Evolutionary conservation across 345 rosid species (phyloP).

Genomic region (Gossypium sturtianum): DNA sequence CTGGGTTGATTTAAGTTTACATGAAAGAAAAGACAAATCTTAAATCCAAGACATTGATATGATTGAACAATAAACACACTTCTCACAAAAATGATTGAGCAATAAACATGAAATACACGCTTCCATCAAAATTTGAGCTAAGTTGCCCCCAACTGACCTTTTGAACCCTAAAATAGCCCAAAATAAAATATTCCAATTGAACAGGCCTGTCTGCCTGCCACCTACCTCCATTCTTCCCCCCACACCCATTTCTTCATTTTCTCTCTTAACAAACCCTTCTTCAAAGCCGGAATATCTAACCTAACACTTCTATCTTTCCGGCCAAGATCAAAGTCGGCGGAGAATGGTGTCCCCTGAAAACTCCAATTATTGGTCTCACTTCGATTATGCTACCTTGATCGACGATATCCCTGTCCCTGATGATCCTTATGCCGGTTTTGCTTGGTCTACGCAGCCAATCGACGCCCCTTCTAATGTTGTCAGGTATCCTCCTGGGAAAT

Average conservation of each 20-base stretch:
- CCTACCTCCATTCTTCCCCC: background rate
- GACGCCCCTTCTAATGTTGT: constrained; percentile 50
- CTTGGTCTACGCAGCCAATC: constrained; percentile 64
- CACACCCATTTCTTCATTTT: background rate
- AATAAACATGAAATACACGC: background rate
- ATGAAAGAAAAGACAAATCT: background rate
- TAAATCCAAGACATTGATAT: too few species aligned
- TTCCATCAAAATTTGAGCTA: background rate
- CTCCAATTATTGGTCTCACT: constrained; percentile 45
- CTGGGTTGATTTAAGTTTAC: too few species aligned
- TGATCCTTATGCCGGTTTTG: constrained; percentile 51
- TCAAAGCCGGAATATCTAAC: constrained; percentile 4
- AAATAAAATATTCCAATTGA: background rate
- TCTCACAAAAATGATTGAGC: background rate
- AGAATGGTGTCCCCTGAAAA: constrained; percentile 74
- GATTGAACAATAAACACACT: too few species aligned
- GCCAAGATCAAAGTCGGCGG: constrained; percentile 10
- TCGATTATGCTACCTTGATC: constrained; percentile 53
- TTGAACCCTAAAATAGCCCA: background rate
- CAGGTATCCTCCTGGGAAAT: constrained; percentile 35
- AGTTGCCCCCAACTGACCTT: constrained; percentile 14
- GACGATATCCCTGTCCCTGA: constrained; percentile 67
- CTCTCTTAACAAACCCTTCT: constrained; percentile 3
- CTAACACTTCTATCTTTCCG: background rate
- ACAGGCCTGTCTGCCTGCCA: background rate